Evolutionary conservation across 2,329 filamentous ascomycete species (phyloP).

Genomic region (Stemphylium lycopersici): DNA sequence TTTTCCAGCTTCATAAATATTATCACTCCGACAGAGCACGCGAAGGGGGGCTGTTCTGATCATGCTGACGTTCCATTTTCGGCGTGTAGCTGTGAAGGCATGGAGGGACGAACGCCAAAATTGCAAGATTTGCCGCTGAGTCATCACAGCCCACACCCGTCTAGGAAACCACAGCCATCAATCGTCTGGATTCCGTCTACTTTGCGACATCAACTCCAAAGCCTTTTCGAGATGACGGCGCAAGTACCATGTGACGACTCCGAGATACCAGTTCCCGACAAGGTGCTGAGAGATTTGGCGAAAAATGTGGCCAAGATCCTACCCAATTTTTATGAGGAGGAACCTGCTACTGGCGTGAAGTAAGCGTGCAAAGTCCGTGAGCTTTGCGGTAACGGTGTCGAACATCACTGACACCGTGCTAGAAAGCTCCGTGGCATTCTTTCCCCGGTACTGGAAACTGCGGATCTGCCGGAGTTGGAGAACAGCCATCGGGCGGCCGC

Average conservation of each 20-base stretch:
- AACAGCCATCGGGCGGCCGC: conserved; percentile 53
- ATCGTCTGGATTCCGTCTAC: not conserved
- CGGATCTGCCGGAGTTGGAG: conserved; percentile 38
- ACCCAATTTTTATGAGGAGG: conserved; percentile 33
- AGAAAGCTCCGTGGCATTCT: conserved; percentile 40
- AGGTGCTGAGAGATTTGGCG: conserved; percentile 34
- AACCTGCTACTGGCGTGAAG: conserved; percentile 40
- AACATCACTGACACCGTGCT: conserved; percentile 25
- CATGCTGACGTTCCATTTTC: too few species aligned
- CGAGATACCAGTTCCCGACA: conserved; percentile 32
- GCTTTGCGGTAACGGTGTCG: conserved; percentile 21
- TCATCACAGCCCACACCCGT: conserved; percentile 2
- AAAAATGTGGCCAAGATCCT: conserved; percentile 33
- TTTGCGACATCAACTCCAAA: conserved; percentile 1
- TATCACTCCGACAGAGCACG: too few species aligned
- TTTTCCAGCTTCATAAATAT: too few species aligned
- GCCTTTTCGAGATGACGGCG: conserved; percentile 15
- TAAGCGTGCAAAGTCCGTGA: conserved; percentile 48
- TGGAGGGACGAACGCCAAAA: not conserved
- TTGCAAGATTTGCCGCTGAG: conserved; percentile 7
- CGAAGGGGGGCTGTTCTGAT: too few species aligned
- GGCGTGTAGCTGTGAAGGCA: too few species aligned
- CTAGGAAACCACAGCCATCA: not conserved
- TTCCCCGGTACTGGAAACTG: conserved; percentile 41
- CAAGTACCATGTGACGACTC: conserved; percentile 1